Base-by-base conservation (phyloP, 75 land plant species). In the Pinus taeda region DNA sequence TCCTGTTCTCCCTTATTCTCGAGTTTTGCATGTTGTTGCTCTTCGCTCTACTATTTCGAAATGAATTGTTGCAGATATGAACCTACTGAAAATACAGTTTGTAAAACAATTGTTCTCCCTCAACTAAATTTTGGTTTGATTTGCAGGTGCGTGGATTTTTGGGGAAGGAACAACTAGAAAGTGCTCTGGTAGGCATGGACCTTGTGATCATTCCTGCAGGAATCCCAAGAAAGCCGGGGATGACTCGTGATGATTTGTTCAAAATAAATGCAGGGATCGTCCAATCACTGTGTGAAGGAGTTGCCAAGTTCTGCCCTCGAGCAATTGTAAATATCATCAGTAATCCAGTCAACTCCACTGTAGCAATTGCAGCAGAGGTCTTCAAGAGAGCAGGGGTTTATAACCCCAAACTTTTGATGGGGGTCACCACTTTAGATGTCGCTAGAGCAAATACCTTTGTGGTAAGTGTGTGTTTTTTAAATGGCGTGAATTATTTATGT, bases 241-340 rank as follows among this genome's bases (percentile, higher is more conserved):
- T 97, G 99, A 93, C 98, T 14, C 83, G 99, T 77, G 98, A 97
- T 75, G 98, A 97, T 81, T 74, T 97, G 57, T 97, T 97, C 82
- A 97, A 97, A 20, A 97, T 97, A 59, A 97, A 97, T 87, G 99
- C 99, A 21, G 99, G 99, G 64, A 97, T 97, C 76, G 99, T 97
- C 57, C 86, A 81, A 76, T 95, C 98, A 5, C 84, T 97, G 30
- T 85, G 90, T 79, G 99, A 97, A 77, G 99, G 99, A 12, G 85
- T 97, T 73, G 88, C 94, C 5, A 89, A 88, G 79, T 82, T 82
- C 78, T 97, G 99, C 61, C 99, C 99, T 21, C 80, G 84, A 21
- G 99, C 99, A 12, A 81, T 97, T 79, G 86, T 97, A 13, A 93
- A 95, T 73, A 77, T 97, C 81, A 97, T 97, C 78, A 95, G 98